Evolutionary conservation across 345 rosid species (phyloP).

Genomic region (Balakata baccata): DNA sequence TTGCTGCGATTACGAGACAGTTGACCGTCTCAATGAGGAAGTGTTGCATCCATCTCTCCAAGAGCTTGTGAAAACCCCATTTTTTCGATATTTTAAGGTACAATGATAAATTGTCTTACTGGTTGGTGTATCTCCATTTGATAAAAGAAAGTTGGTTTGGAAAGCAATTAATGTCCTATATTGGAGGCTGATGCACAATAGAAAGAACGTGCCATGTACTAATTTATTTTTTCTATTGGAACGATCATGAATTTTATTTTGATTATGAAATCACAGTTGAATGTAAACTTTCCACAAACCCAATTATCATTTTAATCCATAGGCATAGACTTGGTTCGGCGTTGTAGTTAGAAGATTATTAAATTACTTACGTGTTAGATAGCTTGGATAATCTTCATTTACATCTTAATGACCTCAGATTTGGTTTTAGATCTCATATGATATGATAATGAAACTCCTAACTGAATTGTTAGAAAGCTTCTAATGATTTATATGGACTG

Average conservation of each 20-base stretch:
- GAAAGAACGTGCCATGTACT: background rate
- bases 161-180: background rate
- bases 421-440: background rate
- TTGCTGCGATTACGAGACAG: slow-evolving; percentile 91
- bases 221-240: background rate
- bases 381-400: background rate
- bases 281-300: background rate
- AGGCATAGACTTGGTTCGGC: background rate
- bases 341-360: background rate
- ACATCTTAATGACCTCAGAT: background rate
- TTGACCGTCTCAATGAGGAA: slow-evolving; percentile 56
- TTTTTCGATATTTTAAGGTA: slow-evolving; percentile 94
- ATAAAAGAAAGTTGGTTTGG: too few relatives aligned
- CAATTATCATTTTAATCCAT: background rate
- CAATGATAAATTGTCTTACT: background rate
- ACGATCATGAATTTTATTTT: background rate
- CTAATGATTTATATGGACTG: background rate
- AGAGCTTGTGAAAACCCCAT: slow-evolving; percentile 74
- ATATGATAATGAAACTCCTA: background rate
- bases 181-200: background rate
- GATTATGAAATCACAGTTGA: background rate
- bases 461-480: background rate
- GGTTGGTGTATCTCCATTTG: background rate
- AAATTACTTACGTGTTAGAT: background rate
- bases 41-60: slow-evolving; percentile 75